Percentiles rank a stretch among this genome's conserved stretches.
Evolutionary conservation across 1,139 yeast species (phyloP).

Genomic region (Scheffersomyces quercinus): DNA sequence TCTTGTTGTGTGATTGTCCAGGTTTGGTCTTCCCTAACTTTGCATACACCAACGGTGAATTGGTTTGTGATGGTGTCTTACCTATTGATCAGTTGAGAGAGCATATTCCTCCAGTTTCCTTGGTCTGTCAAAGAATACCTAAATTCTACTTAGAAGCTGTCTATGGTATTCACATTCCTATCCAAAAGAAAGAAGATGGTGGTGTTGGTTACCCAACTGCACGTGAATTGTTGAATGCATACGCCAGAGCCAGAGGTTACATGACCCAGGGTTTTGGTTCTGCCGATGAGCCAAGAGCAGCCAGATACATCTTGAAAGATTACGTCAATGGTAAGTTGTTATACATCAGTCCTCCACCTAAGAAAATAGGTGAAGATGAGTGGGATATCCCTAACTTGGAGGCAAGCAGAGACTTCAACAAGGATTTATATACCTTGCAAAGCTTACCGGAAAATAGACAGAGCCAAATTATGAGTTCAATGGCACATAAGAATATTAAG

Average conservation of each 20-base stretch:
- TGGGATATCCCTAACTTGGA: constrained; percentile 44
- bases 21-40: constrained; percentile 98
- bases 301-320: constrained; percentile 89
- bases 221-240: constrained; percentile 83
- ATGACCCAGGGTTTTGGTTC: constrained; percentile 97
- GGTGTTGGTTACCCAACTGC: constrained; percentile 90
- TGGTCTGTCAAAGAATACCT: constrained; percentile 88
- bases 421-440: constrained; percentile 64
- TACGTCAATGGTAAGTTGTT: constrained; percentile 89
- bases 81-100: constrained; percentile 98
- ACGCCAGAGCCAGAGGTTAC: constrained; percentile 95
- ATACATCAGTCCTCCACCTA: constrained; percentile 88
- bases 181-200: constrained; percentile 76
- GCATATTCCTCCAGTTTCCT: constrained; percentile 84
- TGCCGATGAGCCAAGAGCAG: constrained; percentile 95
- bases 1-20: constrained; percentile 95
- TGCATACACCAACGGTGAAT: constrained; percentile 94
- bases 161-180: constrained; percentile 88
- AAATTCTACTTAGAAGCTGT: constrained; percentile 85
- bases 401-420: constrained; percentile 64
- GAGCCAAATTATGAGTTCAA: constrained; percentile 67
- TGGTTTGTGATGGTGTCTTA: constrained; percentile 95
- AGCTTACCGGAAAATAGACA: constrained; percentile 71
- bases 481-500: constrained; percentile 52
- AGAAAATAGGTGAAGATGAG: constrained; percentile 35